Base-by-base conservation (phyloP, 106 monocot genomes). In the Narthecium ossifragum region DNA sequence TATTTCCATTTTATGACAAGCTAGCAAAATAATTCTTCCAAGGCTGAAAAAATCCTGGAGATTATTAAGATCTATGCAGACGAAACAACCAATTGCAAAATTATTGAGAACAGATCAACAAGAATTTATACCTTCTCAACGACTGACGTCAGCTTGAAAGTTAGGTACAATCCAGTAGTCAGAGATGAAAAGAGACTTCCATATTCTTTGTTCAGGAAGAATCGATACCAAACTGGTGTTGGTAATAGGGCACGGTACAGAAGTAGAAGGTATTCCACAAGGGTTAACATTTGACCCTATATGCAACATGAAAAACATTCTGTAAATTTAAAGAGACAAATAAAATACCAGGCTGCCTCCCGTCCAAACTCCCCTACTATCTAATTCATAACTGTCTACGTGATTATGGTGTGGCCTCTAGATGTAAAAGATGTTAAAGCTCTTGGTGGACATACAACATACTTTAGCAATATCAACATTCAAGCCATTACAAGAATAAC, bases 121-220 rank as follows among this genome's bases (percentile, higher is more conserved):
- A 34, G 33, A 59, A 29, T 15, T 36, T 15, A 14, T 54, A 93
- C 93, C 88, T 93, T 85, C 49, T 88, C 88, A 53, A 93, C 79
- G 54, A 85, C 75, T 51, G 88, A 93, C 15, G 93, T 93, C 67
- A 93, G 69, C 71, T 93, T 93, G 68, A 88, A 93, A 38, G 88
- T 93, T 40, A 93, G 70, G 51, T 93, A 93, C 26, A 93, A 53
- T 23, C 93, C 88, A 20, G 93, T 93, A 20, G 77, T 93, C 39
- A 88, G 82, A 74, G 93, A 88, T 30, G 92, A 93, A 70, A 93
- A 88, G 3, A 88, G 81, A 55, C 84, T 82, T 4, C 93, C 93
- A 60, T 88, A 93, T 64, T 88, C 93, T 57, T 85, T 88, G 74
- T 93, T 88, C 37, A 93, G 75, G 70, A 93, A 93, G 70, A 93